These are phyloP conservation scores for Backusella sp. DNA, from an alignment of 192 early-diverging fungal genomes.

Conservation along the genomic window DNA sequence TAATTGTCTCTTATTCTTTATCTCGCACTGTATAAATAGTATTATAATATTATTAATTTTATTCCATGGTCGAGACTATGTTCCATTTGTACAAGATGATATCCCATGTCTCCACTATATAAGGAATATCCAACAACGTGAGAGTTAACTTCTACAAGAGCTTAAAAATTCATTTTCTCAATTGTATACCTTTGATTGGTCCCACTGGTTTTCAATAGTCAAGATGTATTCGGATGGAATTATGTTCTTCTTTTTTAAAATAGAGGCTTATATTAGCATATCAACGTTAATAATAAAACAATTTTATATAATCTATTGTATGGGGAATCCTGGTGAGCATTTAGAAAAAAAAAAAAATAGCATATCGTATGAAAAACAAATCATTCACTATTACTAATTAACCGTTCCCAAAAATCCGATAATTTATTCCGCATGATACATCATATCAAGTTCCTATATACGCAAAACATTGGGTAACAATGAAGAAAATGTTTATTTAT, in stretches of 20 bases:
- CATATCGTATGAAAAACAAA: background rate
- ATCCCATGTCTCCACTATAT: background rate
- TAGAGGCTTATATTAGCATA: background rate
- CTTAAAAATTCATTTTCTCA: background rate
- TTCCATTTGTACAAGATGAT: background rate
- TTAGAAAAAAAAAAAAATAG: background rate
- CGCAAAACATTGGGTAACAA: background rate
- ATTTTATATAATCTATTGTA: background rate
- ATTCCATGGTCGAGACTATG: background rate
- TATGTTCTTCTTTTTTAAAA: background rate
- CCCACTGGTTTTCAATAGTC: background rate
- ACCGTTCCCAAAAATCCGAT: background rate
- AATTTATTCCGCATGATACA: background rate
- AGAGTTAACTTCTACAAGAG: background rate
- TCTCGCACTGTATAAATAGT: background rate
- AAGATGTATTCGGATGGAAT: background rate
- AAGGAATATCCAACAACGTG: background rate
- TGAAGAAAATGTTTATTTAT: background rate
- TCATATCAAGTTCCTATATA: background rate
- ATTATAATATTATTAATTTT: background rate
- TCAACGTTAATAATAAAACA: background rate
- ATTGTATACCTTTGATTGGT: background rate
- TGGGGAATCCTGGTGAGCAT: background rate
- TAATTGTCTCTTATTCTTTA: background rate
- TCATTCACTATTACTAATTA: background rate